Conservation (phyloP, 352 stramenopile species). For the Phytopythium delawarense region DNA sequence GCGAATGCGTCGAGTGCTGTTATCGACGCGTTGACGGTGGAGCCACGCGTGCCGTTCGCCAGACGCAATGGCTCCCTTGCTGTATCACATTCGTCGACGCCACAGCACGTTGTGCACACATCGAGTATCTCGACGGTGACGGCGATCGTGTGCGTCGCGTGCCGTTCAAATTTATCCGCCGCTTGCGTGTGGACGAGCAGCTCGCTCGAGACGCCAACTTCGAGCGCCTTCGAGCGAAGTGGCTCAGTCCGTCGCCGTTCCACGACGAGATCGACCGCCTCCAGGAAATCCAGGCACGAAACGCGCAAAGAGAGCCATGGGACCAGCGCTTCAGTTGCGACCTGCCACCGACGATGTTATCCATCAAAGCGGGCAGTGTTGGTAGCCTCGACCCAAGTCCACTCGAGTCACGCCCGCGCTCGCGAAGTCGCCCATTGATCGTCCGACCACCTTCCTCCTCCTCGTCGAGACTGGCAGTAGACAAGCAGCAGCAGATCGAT, state of each 20-base stretch:
- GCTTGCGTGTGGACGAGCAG: conserved; percentile 24
- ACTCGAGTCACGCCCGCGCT: conserved; percentile 11
- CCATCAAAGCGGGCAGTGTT: neutral
- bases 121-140: conserved; percentile 49
- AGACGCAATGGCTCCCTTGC: conserved; percentile 35
- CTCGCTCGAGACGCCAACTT: conserved; percentile 21
- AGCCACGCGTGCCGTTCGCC: conserved; percentile 9
- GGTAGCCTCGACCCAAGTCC: neutral
- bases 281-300: conserved; percentile 24
- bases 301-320: conserved; percentile 24
- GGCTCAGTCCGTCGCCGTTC: conserved; percentile 26
- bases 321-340: conserved; percentile 4
- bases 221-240: conserved; percentile 24
- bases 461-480: neutral
- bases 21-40: conserved; percentile 32
- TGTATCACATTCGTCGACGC: conserved; percentile 22
- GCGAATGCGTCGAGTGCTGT: conserved; percentile 47
- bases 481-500: conserved; percentile 13
- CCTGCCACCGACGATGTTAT: neutral
- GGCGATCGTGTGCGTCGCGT: conserved; percentile 42
- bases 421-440: conserved; percentile 3
- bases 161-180: conserved; percentile 28
- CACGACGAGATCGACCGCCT: conserved; percentile 33
- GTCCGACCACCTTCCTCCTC: neutral
- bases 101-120: conserved; percentile 17